Base-by-base conservation (phyloP, 2,329 filamentous ascomycete species). In the Colletotrichum sp. region DNA sequence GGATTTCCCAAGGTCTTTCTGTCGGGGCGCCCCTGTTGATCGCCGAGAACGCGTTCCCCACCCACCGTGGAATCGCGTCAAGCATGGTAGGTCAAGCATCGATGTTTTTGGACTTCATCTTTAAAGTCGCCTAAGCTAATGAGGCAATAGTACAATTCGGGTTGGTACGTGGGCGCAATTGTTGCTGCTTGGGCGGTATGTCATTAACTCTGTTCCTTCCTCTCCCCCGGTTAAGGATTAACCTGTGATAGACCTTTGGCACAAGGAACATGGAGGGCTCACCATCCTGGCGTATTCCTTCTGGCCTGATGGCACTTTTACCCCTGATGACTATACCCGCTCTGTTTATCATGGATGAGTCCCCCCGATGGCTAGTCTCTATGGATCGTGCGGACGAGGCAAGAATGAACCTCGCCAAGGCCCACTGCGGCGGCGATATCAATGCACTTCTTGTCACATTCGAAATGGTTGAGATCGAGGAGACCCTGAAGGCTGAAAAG, bases 251-350 rank as follows among this genome's bases (percentile, higher is more conserved):
- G 4, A 87, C 86, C 0, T 87, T 83, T 61, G 86, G 86, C 21
- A 87, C 84, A 1, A 80, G 83, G 27, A 81, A 82, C 55, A 84
- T 85, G 21, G 33, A 72, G 11, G 82, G 77, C 67, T 82, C 80
- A 65, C 87, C 86, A 86, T 82, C 85, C n/a, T 89, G 87, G 86
- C 83, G 87, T 58, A 80, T 88, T 5, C 87, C 87, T 1, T 88
- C 86, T 54, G 79, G 87, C 4, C 77, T 90, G 3, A 87, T 89
- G 75, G 84, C 85, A 71, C 83, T 82, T 16, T 82, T 67, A 84
- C 86, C 85, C 3, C 66, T 84, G 24, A 75, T 87, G 64, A 78
- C 78, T 68, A 63, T 79, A 24, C 71, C 75, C 16, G 77, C 77
- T 51, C 76, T 80, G 57, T 78, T 78, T 74, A 71, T 79, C 47